phyloP scores from a whole-genome alignment of 306 rosid species.

The Leucaena leucocephala region DNA sequence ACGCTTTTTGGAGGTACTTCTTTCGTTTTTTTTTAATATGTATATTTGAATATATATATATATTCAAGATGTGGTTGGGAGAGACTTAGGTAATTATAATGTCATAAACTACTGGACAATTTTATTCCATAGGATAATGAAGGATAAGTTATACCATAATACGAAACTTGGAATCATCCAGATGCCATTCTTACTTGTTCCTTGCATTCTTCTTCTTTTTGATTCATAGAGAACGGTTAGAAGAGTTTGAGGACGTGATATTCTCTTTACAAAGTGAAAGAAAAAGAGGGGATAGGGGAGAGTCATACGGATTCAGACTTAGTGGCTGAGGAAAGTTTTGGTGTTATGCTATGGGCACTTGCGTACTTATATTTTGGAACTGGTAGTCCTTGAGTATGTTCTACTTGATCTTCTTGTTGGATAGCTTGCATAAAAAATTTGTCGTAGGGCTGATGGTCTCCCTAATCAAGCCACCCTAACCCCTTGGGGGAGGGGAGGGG shows the following conservation, averaged over 20 bases:
- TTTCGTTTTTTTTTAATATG: slow-evolving; percentile 25
- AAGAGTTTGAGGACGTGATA: not conserved
- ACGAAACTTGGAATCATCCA: not conserved
- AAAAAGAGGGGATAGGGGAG: no score
- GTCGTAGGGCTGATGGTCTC: no score
- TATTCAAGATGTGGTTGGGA: not conserved
- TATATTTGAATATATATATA: not conserved
- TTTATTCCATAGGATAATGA: not conserved
- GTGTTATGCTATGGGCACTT: no score
- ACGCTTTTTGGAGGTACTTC: slow-evolving; percentile 86
- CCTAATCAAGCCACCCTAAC: no score
- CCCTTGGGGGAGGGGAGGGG: no score
- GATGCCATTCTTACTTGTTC: not conserved
- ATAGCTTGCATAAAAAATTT: no score
- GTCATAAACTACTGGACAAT: not conserved
- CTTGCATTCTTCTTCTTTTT: not conserved
- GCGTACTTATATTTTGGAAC: no score
- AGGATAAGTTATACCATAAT: not conserved
- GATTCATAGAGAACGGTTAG: not conserved
- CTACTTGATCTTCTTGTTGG: no score
- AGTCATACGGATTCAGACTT: no score
- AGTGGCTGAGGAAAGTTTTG: no score
- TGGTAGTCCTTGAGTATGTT: no score
- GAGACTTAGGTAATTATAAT: not conserved
- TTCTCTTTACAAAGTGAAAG: no score